These are phyloP conservation scores for Cutaneotrichosporon sp. DNA, from an alignment of 1,284 basidiomycete genomes.

Conservation along the genomic window DNA sequence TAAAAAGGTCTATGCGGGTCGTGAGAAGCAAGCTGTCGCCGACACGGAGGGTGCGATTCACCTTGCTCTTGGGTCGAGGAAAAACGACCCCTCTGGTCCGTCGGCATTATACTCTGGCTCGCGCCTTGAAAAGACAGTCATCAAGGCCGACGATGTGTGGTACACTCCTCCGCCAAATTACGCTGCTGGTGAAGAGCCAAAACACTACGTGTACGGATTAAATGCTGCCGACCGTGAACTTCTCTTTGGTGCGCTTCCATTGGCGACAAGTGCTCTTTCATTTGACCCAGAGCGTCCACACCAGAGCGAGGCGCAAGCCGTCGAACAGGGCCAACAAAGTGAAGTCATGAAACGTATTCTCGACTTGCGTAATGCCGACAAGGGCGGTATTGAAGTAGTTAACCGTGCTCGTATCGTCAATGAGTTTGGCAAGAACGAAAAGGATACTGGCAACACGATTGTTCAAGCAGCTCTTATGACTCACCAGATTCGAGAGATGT, in stretches of 20 bases:
- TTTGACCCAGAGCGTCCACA: slow-evolving; percentile 27
- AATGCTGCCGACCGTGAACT: slow-evolving; percentile 37
- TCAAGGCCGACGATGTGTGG: slow-evolving; percentile 38
- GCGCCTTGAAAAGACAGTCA: slow-evolving; percentile 30
- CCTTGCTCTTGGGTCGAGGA: slow-evolving; percentile 25
- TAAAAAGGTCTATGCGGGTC: slow-evolving; percentile 19
- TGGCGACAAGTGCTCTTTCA: slow-evolving; percentile 35
- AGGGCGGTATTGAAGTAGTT: slow-evolving; percentile 77
- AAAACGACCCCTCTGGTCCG: slow-evolving; percentile 17
- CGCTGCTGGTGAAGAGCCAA: slow-evolving; percentile 34
- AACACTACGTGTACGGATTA: slow-evolving; percentile 40
- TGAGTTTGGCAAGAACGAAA: slow-evolving; percentile 63
- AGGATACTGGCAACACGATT: slow-evolving; percentile 75
- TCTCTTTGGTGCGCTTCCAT: slow-evolving; percentile 48
- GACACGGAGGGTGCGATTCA: slow-evolving; percentile 17
- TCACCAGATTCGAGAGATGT: slow-evolving; percentile 77
- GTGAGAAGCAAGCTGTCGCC: background rate
- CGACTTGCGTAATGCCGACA: slow-evolving; percentile 83
- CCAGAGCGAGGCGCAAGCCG: slow-evolving; percentile 13
- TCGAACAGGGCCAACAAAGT: slow-evolving; percentile 61
- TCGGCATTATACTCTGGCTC: slow-evolving; percentile 34
- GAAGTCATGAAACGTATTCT: slow-evolving; percentile 68
- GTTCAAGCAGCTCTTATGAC: slow-evolving; percentile 90
- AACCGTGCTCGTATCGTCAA: slow-evolving; percentile 76
- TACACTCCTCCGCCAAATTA: slow-evolving; percentile 44